Evolutionary conservation across 164 flowering plant species (phyloP), one percentile per base, ranked within the genome.

Genomic region (Magnolia changhungtana): DNA sequence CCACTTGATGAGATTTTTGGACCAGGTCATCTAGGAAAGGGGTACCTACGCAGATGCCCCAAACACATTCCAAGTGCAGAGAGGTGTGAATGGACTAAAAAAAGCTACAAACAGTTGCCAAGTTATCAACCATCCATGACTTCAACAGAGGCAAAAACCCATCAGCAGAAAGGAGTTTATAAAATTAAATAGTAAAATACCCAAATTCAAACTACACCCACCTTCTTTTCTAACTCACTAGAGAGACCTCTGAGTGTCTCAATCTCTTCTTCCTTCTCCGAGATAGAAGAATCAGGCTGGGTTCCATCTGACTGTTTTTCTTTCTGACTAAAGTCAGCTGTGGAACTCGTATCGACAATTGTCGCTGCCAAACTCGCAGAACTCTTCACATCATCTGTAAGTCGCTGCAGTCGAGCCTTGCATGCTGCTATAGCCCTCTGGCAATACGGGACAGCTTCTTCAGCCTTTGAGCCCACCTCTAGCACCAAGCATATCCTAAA

Each of bases 151-250:
- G 67, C 18, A 8, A 49, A 50, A 49, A 50, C 20, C n/a, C 52
- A 70, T 18, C 19, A 24, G 4, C 45, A 37, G 45, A 37, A 37
- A 37, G 45, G 45, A 37, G 45, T 37, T 3, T 37, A 61, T 63
- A 37, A 31, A 45, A 14, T n/a, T 23, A 8, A 63, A 19, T 20
- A 21, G 6, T 45, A 27, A 66, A 72, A 27, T 55, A 5, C 13
- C 23, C 21, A 4, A 52, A 24, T 0, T 24, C 18, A 8, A 63
- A n/a, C 49, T 29, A 69, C 4, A 9, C 23, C 19, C 86, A 85
- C 99, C 96, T 93, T 96, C 89, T 89, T 93, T 76, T 92, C 97
- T 76, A 94, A 89, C 3, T 96, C 99, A 61, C 78, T 78, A 11
- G 84, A 64, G 11, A 96, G 95, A 19, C 82, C 88, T 66, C 63